phyloP scores from a whole-genome alignment of 2,329 filamentous ascomycete genomes.

The Diaporthe ampelina region DNA sequence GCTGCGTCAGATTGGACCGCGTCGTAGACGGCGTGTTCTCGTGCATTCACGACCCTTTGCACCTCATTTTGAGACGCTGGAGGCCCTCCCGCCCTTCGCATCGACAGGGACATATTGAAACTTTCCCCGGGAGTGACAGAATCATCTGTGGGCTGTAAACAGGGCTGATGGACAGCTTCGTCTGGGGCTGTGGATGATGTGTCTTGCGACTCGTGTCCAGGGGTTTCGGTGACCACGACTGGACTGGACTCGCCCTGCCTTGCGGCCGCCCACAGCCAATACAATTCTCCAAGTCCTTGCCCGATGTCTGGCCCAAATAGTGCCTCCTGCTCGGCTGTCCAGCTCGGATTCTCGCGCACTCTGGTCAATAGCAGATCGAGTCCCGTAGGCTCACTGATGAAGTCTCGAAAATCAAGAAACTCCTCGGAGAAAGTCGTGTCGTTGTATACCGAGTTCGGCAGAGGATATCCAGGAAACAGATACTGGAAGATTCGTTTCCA shows the following conservation, averaged over 20 bases:
- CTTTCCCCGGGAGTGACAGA: too few relatives aligned
- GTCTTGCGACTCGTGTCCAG: not conserved
- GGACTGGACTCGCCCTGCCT: not conserved
- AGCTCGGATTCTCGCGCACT: not conserved
- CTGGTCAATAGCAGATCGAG: not conserved
- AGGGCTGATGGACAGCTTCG: not conserved
- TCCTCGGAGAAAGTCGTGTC: not conserved
- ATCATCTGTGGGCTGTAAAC: not conserved
- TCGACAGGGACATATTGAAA: too few relatives aligned
- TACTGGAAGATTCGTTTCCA: not conserved
- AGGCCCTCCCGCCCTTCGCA: too few relatives aligned
- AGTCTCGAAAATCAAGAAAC: not conserved
- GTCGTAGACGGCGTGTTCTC: not conserved
- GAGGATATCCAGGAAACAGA: not conserved
- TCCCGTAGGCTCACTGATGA: not conserved
- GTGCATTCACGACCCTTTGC: not conserved
- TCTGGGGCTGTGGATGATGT: not conserved
- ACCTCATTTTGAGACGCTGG: not conserved
- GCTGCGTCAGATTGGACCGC: not conserved
- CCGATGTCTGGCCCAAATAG: not conserved
- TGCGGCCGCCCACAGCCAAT: not conserved
- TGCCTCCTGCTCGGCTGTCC: not conserved
- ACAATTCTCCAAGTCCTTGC: not conserved
- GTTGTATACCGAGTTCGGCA: not conserved
- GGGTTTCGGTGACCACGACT: not conserved